These are phyloP conservation scores for Saccharomyces hybrid DNA, from an alignment of 1,139 yeast species.

Conservation along the genomic window DNA sequence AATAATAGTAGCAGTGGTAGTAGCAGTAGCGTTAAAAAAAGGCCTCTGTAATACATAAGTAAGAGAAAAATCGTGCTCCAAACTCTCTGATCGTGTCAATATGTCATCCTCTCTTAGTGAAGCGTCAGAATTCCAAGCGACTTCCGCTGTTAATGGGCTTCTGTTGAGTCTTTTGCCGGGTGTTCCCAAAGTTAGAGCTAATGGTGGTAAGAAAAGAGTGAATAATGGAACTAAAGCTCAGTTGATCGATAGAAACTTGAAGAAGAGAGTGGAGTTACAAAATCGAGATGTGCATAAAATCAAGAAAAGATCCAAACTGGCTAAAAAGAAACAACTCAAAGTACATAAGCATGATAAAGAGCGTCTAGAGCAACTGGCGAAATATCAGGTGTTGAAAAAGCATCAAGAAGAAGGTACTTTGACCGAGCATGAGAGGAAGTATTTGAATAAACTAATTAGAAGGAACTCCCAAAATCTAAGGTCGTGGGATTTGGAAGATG, in stretches of 20 bases:
- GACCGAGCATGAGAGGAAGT: constrained; percentile 41
- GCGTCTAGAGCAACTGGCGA: constrained; percentile 44
- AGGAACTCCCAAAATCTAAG: constrained; percentile 43
- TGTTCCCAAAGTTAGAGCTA: constrained; percentile 13
- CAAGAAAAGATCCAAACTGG: constrained; percentile 19
- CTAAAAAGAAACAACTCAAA: constrained; percentile 14
- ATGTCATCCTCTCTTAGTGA: neutral
- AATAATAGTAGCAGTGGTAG: neutral
- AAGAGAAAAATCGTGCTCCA: neutral
- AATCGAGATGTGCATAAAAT: constrained; percentile 34
- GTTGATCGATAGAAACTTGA: constrained; percentile 34
- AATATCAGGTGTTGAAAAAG: constrained; percentile 42
- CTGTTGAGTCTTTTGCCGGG: constrained; percentile 26
- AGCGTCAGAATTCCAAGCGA: constrained; percentile 23
- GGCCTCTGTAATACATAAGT: neutral
- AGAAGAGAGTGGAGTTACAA: constrained; percentile 32
- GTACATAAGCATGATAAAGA: constrained; percentile 34
- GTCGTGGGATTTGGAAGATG: constrained; percentile 42
- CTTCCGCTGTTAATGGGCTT: constrained; percentile 24
- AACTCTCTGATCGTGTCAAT: neutral
- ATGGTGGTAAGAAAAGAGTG: constrained; percentile 5
- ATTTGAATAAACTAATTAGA: constrained; percentile 43
- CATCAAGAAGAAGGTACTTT: constrained; percentile 37
- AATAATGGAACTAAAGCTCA: constrained; percentile 33
- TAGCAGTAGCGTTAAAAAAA: neutral